A percentile compares a stretch with the other conserved stretches of the same genome.
Conservation (phyloP, 2,329 filamentous ascomycete genomes). For the Hortaea werneckii region DNA sequence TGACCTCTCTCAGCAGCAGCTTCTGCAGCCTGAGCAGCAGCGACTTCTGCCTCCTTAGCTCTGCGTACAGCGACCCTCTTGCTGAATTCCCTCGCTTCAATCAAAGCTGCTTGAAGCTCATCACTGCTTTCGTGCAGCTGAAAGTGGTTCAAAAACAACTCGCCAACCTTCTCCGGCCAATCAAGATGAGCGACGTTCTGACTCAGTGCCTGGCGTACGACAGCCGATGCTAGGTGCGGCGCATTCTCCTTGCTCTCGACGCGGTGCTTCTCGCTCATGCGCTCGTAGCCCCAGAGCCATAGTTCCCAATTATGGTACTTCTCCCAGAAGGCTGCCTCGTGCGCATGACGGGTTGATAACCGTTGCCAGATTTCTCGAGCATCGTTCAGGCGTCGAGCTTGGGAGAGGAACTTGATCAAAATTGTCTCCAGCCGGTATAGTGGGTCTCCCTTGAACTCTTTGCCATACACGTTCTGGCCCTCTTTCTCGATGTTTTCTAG, state of each 20-base stretch:
- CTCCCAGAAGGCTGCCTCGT: slow-evolving; percentile 89
- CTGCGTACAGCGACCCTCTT: slow-evolving; percentile 55
- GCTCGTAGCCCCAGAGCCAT: slow-evolving; percentile 53
- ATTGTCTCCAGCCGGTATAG: slow-evolving; percentile 83
- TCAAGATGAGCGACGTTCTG: slow-evolving; percentile 49
- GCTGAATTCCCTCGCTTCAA: slow-evolving; percentile 60
- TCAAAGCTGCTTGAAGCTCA: slow-evolving; percentile 61
- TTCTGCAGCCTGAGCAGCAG: slow-evolving; percentile 42
- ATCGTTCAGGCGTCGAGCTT: slow-evolving; percentile 65
- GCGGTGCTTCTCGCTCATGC: slow-evolving; percentile 40
- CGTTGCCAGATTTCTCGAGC: slow-evolving; percentile 66
- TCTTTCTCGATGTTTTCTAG: slow-evolving; percentile 73
- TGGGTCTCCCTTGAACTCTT: slow-evolving; percentile 75
- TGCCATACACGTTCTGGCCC: slow-evolving; percentile 66
- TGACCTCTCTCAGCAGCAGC: slow-evolving; percentile 15
- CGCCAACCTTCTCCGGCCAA: slow-evolving; percentile 66
- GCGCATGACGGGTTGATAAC: slow-evolving; percentile 57
- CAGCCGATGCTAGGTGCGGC: slow-evolving; percentile 64
- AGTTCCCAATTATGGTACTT: slow-evolving; percentile 90
- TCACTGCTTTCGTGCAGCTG: slow-evolving; percentile 80
- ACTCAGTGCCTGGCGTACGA: slow-evolving; percentile 61
- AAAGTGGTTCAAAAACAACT: slow-evolving; percentile 68
- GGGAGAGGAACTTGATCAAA: slow-evolving; percentile 81
- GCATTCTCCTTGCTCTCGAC: slow-evolving; percentile 45
- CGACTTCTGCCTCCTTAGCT: slow-evolving; percentile 57